phyloP scores from a whole-genome alignment of 805 yeast species.

The Candida arabinofermentans region DNA sequence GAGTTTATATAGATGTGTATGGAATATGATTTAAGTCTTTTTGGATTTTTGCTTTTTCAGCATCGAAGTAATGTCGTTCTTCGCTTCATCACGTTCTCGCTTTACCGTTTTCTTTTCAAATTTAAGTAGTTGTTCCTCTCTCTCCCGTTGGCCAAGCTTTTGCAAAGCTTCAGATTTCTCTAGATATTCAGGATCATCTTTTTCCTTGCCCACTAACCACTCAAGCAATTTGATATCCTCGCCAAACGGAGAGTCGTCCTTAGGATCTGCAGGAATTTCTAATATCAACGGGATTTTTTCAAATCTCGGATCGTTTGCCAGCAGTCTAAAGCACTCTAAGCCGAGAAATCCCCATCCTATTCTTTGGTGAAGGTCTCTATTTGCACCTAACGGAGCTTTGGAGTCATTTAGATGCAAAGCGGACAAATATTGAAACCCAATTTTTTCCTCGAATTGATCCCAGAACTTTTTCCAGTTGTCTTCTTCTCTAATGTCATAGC shows the following conservation, averaged over 20 bases:
- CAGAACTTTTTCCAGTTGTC: constrained; percentile 63
- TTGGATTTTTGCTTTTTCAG: constrained; percentile 20
- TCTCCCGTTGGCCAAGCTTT: constrained; percentile 59
- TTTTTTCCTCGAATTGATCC: constrained; percentile 64
- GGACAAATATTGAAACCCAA: constrained; percentile 72
- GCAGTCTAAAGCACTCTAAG: constrained; percentile 71
- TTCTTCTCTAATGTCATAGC: constrained; percentile 74
- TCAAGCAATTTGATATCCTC: constrained; percentile 80
- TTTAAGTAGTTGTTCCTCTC: constrained; percentile 65
- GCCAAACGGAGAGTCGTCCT: constrained; percentile 65
- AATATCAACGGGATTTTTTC: constrained; percentile 71
- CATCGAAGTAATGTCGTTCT: constrained; percentile 22
- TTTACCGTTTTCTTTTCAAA: constrained; percentile 49
- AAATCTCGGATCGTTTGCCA: constrained; percentile 66
- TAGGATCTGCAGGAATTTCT: constrained; percentile 73
- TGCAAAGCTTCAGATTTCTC: constrained; percentile 47
- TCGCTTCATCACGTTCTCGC: constrained; percentile 18
- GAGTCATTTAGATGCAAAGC: constrained; percentile 93
- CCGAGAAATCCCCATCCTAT: constrained; percentile 89
- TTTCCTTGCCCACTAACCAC: constrained; percentile 62
- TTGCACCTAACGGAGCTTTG: constrained; percentile 87
- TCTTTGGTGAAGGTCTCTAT: constrained; percentile 86
- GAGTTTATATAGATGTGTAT: not conserved
- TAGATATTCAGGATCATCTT: constrained; percentile 52
- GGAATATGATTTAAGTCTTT: constrained; percentile 1